These are phyloP conservation scores for Metarhizium album DNA, from an alignment of 2,329 filamentous ascomycete species.

Conservation along the genomic window DNA sequence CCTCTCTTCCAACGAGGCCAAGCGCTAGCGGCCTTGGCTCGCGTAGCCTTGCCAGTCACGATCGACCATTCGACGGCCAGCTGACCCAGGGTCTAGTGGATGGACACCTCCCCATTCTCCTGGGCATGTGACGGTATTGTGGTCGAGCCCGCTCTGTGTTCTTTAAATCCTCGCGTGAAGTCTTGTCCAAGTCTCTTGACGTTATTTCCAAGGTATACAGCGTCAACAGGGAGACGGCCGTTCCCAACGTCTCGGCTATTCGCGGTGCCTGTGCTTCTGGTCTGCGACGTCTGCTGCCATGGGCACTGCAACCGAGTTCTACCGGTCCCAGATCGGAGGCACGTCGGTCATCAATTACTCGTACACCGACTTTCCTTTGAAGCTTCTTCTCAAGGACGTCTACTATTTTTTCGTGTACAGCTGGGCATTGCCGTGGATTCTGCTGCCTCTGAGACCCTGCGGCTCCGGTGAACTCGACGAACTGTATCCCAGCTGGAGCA, in stretches of 20 bases:
- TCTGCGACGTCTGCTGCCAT: background rate
- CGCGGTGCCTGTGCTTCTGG: no score
- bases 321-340: constrained; percentile 48
- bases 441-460: constrained; percentile 45
- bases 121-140: background rate
- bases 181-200: background rate
- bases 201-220: background rate
- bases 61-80: background rate
- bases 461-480: constrained; percentile 50
- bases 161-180: background rate
- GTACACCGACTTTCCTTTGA: constrained; percentile 47
- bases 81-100: background rate
- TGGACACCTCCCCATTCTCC: background rate
- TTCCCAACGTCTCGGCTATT: no score
- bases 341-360: constrained; percentile 47
- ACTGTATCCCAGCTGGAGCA: constrained; percentile 45
- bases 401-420: constrained; percentile 43
- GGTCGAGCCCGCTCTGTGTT: background rate
- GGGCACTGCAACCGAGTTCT: constrained; percentile 34
- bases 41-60: background rate
- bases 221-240: no score
- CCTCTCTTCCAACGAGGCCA: background rate
- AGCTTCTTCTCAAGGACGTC: constrained; percentile 40
- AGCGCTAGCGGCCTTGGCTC: background rate
- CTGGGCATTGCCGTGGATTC: constrained; percentile 48